These are phyloP conservation scores for Coemansia furcata DNA, from an alignment of 192 early-diverging fungal species.

Conservation along the genomic window DNA sequence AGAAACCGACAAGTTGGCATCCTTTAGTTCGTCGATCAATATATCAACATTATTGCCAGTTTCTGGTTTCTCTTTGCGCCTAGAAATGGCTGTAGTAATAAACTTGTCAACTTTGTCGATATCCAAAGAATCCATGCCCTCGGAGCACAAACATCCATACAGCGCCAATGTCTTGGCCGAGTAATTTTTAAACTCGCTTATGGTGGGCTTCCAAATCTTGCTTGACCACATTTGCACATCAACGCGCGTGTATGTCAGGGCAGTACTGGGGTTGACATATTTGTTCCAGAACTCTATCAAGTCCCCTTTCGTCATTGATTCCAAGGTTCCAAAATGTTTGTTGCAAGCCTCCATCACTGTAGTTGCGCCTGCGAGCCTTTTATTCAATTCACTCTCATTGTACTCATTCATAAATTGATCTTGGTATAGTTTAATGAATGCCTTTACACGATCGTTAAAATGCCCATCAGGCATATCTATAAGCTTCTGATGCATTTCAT, in stretches of 20 bases:
- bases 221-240: slow-evolving; percentile 20
- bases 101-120: slow-evolving; percentile 2
- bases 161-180: slow-evolving; percentile 12
- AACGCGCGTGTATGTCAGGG: slow-evolving; percentile 21
- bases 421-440: slow-evolving; percentile 55
- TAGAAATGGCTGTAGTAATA: not conserved
- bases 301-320: slow-evolving; percentile 9
- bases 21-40: not conserved
- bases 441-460: slow-evolving; percentile 58
- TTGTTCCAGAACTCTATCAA: slow-evolving; percentile 34
- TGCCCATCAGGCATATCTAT: slow-evolving; percentile 28
- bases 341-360: slow-evolving; percentile 69
- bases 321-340: not conserved
- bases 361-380: slow-evolving; percentile 57
- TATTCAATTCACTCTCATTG: slow-evolving; percentile 62
- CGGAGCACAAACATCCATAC: slow-evolving; percentile 10
- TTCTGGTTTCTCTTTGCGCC: not conserved
- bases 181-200: not conserved
- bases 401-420: slow-evolving; percentile 68
- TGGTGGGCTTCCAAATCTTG: slow-evolving; percentile 4
- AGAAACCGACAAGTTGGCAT: not conserved
- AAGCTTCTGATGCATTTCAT: slow-evolving; percentile 33
- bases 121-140: not conserved
- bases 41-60: not conserved
- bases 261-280: slow-evolving; percentile 27